These are phyloP conservation scores for Penicillium italicum DNA, from an alignment of 2,329 filamentous ascomycete species.

Conservation along the genomic window DNA sequence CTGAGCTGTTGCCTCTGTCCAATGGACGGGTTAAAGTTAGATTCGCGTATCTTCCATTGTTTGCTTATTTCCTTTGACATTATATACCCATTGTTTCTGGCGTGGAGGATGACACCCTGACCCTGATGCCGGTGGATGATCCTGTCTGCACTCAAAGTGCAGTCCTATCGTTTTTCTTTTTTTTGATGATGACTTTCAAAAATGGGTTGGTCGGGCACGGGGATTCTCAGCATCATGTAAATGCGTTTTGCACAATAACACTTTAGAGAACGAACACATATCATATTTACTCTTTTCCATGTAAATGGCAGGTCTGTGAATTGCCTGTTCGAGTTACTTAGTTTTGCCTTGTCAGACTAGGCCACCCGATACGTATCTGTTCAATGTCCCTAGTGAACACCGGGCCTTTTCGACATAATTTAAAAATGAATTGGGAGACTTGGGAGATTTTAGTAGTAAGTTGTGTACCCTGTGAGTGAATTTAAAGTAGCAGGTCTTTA, in stretches of 20 bases:
- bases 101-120: background rate
- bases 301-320: background rate
- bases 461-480: too few species aligned
- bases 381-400: too few species aligned
- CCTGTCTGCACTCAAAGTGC: conserved; percentile 5
- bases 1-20: background rate
- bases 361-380: too few species aligned
- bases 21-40: background rate
- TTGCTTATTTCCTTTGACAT: conserved; percentile 1
- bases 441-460: too few species aligned
- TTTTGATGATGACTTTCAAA: conserved; percentile 2
- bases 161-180: background rate
- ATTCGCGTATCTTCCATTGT: conserved; percentile 8
- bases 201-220: conserved; percentile 5
- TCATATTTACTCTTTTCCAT: background rate
- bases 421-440: too few species aligned
- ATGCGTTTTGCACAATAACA: background rate
- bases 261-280: background rate
- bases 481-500: too few species aligned
- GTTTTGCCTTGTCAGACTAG: too few species aligned
- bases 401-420: too few species aligned
- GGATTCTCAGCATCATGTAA: background rate
- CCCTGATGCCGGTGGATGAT: background rate
- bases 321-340: background rate
- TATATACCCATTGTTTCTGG: conserved; percentile 18